Percentiles rank a stretch among this genome's conserved stretches.
Conservation (phyloP, 768 basidiomycete genomes). For the Trametes maxima region DNA sequence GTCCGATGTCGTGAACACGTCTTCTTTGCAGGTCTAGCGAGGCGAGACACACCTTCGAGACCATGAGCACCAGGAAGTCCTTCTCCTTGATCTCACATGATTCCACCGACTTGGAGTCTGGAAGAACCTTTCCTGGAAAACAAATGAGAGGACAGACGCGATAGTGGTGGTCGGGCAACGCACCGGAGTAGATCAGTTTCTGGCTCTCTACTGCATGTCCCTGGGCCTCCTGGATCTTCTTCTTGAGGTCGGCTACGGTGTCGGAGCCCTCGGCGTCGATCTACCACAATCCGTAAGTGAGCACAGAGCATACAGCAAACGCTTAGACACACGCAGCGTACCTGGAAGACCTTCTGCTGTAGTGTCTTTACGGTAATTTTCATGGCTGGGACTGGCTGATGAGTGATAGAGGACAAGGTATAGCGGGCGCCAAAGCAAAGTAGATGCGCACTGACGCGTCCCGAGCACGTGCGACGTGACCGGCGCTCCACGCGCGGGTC, state of each 20-base stretch:
- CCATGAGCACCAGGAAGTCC: constrained; percentile 99
- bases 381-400: constrained; percentile 47
- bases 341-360: constrained; percentile 89
- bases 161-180: constrained; percentile 5
- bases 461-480: constrained; percentile 25
- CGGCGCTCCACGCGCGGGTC: constrained; percentile 7
- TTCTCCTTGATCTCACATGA: constrained; percentile 96
- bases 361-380: constrained; percentile 96
- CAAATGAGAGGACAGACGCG: background rate
- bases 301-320: background rate
- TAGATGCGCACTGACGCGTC: constrained; percentile 25
- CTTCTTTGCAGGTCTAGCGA: background rate
- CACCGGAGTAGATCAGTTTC: constrained; percentile 96
- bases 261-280: constrained; percentile 78
- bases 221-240: constrained; percentile 77
- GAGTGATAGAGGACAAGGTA: constrained; percentile 20
- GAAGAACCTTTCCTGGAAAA: constrained; percentile 81
- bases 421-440: constrained; percentile 14
- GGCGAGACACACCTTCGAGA: constrained; percentile 73
- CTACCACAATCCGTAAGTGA: constrained; percentile 38
- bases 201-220: constrained; percentile 74
- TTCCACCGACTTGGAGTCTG: constrained; percentile 85
- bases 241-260: constrained; percentile 78
- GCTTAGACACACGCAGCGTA: constrained; percentile 33
- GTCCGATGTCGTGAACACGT: background rate